Percentiles rank a stretch among this genome's conserved stretches.
These are phyloP conservation scores for Candida glaebosa DNA, from an alignment of 805 yeast species.

Conservation along the genomic window DNA sequence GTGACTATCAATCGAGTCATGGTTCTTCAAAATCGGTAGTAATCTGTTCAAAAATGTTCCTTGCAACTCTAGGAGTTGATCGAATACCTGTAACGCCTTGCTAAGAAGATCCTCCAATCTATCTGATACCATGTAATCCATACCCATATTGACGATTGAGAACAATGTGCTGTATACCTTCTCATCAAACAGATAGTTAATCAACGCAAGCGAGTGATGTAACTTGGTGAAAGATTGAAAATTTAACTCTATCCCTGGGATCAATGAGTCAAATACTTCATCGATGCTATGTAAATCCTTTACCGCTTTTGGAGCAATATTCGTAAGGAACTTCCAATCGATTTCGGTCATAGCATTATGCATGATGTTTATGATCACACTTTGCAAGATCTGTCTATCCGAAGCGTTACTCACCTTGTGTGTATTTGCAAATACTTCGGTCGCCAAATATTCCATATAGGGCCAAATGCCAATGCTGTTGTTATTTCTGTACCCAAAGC, in stretches of 20 bases:
- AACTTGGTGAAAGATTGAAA: constrained; percentile 43
- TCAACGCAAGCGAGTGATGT: constrained; percentile 66
- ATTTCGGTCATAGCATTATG: constrained; percentile 31
- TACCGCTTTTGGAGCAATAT: constrained; percentile 48
- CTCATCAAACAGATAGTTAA: constrained; percentile 62
- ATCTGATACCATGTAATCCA: constrained; percentile 48
- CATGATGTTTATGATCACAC: constrained; percentile 50
- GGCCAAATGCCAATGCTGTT: constrained; percentile 67
- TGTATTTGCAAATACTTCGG: constrained; percentile 61
- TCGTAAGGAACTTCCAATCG: constrained; percentile 46
- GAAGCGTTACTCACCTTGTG: constrained; percentile 27
- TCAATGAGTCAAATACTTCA: constrained; percentile 19
- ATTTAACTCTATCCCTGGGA: constrained; percentile 14
- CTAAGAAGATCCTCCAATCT: constrained; percentile 10
- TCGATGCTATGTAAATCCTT: constrained; percentile 18
- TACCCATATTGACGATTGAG: constrained; percentile 53
- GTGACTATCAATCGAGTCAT: constrained; percentile 14
- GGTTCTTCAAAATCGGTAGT: constrained; percentile 46
- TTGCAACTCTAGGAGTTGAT: constrained; percentile 49
- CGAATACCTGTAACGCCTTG: constrained; percentile 41
- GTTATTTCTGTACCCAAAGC: constrained; percentile 48
- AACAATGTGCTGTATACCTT: constrained; percentile 56
- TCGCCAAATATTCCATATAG: constrained; percentile 69
- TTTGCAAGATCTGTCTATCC: constrained; percentile 47
- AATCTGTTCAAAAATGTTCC: constrained; percentile 55